Percentiles rank a stretch among this genome's conserved stretches.
Conservation (phyloP, 768 basidiomycete genomes). For the Xerocomellus intermedius region DNA sequence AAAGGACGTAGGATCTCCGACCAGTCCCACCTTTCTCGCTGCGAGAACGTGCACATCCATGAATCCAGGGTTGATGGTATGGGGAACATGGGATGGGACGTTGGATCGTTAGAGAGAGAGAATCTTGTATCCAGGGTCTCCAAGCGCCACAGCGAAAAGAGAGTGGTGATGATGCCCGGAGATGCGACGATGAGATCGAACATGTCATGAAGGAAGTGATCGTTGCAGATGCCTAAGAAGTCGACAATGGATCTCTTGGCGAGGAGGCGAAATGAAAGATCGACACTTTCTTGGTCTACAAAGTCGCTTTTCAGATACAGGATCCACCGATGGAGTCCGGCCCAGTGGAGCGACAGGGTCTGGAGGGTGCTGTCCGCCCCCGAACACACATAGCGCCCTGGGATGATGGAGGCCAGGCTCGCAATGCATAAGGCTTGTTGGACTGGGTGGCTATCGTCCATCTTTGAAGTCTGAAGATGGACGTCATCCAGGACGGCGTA, state of each 20-base stretch:
- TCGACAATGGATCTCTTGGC: conserved; percentile 18
- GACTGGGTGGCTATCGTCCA: conserved; percentile 10
- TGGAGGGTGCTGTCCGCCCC: background rate
- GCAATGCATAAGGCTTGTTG: conserved; percentile 23
- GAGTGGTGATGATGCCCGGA: conserved; percentile 15
- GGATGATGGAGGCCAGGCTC: conserved; percentile 15
- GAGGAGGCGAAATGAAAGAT: conserved; percentile 20
- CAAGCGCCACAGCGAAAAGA: conserved; percentile 30
- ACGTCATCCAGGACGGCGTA: conserved; percentile 18
- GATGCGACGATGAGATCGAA: conserved; percentile 19
- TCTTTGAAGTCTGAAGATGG: conserved; percentile 18
- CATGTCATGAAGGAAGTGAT: conserved; percentile 13
- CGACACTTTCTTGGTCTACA: conserved; percentile 19
- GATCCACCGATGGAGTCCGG: conserved; percentile 21
- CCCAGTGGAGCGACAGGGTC: conserved; percentile 18
- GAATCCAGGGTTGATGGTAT: conserved; percentile 21
- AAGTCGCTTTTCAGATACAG: conserved; percentile 25
- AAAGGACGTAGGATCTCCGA: conserved; percentile 26
- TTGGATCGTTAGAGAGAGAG: conserved; percentile 3
- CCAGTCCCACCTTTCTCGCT: conserved; percentile 28
- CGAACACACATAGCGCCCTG: background rate
- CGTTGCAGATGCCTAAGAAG: conserved; percentile 22
- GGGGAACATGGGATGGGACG: conserved; percentile 1
- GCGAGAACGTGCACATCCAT: conserved; percentile 29
- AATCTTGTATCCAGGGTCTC: conserved; percentile 24